Conservation (phyloP, 1,284 basidiomycete genomes). For the Schizopora paradoxa region DNA sequence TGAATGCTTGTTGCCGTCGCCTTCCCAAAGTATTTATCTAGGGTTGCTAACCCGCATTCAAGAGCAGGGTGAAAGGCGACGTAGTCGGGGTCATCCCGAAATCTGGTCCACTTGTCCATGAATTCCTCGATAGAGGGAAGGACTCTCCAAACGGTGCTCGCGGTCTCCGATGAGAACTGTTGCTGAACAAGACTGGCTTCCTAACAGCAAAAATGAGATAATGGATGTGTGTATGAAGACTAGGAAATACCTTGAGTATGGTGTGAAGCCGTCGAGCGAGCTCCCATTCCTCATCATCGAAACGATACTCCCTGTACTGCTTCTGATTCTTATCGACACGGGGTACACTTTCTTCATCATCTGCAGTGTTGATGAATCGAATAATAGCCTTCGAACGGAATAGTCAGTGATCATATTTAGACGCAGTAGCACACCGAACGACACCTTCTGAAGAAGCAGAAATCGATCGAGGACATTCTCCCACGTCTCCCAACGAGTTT, state of each 20-base stretch:
- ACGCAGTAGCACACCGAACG: neutral
- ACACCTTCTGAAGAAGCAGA: neutral
- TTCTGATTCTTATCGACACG: neutral
- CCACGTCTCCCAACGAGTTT: constrained; percentile 1
- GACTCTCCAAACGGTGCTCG: neutral
- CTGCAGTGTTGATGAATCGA: neutral
- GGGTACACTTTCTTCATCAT: neutral
- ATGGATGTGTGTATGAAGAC: neutral
- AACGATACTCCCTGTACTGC: neutral
- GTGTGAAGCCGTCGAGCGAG: neutral
- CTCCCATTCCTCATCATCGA: neutral
- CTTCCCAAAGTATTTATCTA: constrained; percentile 3
- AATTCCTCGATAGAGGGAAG: constrained; percentile 2
- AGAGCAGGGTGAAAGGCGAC: neutral
- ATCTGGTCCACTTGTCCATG: neutral
- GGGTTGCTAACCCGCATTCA: neutral
- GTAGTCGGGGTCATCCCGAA: neutral
- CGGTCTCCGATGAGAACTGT: constrained; percentile 4
- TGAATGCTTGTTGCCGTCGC: neutral
- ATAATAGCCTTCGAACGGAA: neutral
- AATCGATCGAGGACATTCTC: neutral
- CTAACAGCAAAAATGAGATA: neutral
- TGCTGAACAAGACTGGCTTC: neutral
- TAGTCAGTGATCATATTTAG: neutral
- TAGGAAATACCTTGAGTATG: neutral